A percentile compares a stretch with the other conserved stretches of the same genome.
Evolutionary conservation across 495 filamentous ascomycete genomes (phyloP).

Genomic region (Tuber umbilicatum): DNA sequence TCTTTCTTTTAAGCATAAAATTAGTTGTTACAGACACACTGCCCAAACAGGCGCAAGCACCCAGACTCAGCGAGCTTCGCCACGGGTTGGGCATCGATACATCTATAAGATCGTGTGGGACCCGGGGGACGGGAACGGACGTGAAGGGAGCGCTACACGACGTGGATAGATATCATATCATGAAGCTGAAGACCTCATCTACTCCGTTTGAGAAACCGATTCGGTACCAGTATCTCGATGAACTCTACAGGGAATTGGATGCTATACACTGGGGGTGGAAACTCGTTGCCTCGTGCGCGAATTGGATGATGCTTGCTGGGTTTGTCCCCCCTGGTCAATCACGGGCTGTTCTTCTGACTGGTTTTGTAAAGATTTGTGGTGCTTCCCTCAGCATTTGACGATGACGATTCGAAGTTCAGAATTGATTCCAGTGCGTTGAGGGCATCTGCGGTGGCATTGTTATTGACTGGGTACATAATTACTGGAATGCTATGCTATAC

Average conservation of each 20-base stretch:
- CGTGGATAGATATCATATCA: conserved; percentile 10
- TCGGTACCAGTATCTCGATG: conserved; percentile 14
- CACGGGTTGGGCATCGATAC: neutral
- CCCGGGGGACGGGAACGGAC: neutral
- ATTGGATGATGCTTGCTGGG: conserved; percentile 33
- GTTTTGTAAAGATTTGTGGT: conserved; percentile 22
- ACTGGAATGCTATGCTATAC: conserved; percentile 29
- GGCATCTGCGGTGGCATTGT: conserved; percentile 9
- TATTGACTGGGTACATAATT: conserved; percentile 25
- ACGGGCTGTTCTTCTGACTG: neutral
- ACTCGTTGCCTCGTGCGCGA: conserved; percentile 20
- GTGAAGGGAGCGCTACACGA: neutral
- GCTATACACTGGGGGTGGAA: conserved; percentile 30
- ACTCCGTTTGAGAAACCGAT: conserved; percentile 14
- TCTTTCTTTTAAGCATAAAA: neutral
- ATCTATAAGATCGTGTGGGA: neutral
- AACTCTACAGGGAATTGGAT: conserved; percentile 27
- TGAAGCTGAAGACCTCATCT: conserved; percentile 21
- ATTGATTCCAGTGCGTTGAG: conserved; percentile 11
- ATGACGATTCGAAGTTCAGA: conserved; percentile 23
- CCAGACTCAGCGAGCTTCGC: neutral
- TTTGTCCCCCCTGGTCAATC: neutral
- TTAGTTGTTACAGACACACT: neutral
- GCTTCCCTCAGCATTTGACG: conserved; percentile 31
- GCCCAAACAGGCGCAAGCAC: neutral